Conservation (phyloP, 345 rosid species). For the Sonneratia caseolaris region DNA sequence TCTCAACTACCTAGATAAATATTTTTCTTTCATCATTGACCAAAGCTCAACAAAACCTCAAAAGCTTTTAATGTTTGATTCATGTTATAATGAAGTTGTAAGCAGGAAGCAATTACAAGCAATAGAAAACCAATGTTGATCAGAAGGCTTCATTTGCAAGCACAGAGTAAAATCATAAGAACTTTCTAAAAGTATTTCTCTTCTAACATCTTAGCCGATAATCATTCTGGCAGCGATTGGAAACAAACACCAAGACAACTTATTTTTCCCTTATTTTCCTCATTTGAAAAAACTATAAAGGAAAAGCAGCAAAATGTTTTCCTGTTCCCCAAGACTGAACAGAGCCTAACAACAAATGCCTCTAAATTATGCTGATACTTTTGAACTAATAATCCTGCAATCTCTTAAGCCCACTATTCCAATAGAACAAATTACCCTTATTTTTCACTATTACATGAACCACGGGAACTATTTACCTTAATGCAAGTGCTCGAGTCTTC, state of each 20-base stretch:
- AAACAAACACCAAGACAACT: neutral
- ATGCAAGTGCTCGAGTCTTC: slow-evolving; percentile 84
- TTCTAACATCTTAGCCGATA: neutral
- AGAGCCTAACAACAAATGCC: neutral
- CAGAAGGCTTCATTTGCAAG: neutral
- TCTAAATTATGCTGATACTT: neutral
- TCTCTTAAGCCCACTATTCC: neutral
- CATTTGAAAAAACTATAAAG: neutral
- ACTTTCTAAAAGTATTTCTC: neutral
- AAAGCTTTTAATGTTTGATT: neutral
- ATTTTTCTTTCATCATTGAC: neutral
- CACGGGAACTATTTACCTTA: slow-evolving; percentile 29
- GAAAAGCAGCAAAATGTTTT: neutral
- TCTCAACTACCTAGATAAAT: slow-evolving; percentile 45
- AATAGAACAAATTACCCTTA: neutral
- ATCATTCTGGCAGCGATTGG: neutral
- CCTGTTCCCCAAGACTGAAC: neutral
- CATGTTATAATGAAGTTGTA: neutral
- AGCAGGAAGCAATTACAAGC: neutral
- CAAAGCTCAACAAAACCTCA: neutral
- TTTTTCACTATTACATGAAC: neutral
- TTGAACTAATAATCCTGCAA: neutral
- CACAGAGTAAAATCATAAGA: neutral
- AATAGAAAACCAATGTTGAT: neutral
- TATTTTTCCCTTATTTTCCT: neutral